Evolutionary conservation across 768 basidiomycete species (phyloP), one percentile per base, ranked within the genome.

Genomic region (Steccherinum ochraceum): DNA sequence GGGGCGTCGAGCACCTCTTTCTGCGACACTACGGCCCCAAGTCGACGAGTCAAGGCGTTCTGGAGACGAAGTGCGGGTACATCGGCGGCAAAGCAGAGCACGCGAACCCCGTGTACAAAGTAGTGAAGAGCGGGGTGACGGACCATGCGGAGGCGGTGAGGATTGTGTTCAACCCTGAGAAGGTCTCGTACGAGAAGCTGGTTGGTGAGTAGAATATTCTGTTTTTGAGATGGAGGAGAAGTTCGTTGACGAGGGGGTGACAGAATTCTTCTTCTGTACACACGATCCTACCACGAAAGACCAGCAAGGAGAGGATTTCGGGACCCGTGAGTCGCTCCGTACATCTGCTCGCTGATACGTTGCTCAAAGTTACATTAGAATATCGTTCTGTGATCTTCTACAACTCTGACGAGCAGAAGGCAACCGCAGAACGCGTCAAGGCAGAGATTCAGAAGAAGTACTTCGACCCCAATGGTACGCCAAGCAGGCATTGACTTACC

Each of bases 311-410:
- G 73, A 61, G 1, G 92, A 95, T 59, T 62, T 61, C 2, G 93
- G 93, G 19, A 81, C 82, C 24, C 93, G 91, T 93, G 61, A 56
- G 84, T 78, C 3, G 43, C 12, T 7, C 18, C 12, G 19, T 19
- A 12, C 16, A 1, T 21, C 5, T n/a, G 3, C 13, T 4, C 18
- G 43, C 18, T 7, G 12, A 24, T 13, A 45, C 23, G 30, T n/a
- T 24, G 25, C 13, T 58, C 21, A 11, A 30, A 3, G 35, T 42
- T 12, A 23, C 27, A 21, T 16, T 64, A 89, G 91, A 97, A 68
- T 97, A 97, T 65, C 90, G 95, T 45, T 93, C 93, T 1, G 90
- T 82, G 12, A 95, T 98, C 63, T 97, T 93, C 68, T 85, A 80
- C 12, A 72, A 87, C 59, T 77, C 81, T 0, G 73, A 77, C 0